These are phyloP conservation scores for Punica granatum DNA, from an alignment of 345 rosid genomes.

Conservation along the genomic window DNA sequence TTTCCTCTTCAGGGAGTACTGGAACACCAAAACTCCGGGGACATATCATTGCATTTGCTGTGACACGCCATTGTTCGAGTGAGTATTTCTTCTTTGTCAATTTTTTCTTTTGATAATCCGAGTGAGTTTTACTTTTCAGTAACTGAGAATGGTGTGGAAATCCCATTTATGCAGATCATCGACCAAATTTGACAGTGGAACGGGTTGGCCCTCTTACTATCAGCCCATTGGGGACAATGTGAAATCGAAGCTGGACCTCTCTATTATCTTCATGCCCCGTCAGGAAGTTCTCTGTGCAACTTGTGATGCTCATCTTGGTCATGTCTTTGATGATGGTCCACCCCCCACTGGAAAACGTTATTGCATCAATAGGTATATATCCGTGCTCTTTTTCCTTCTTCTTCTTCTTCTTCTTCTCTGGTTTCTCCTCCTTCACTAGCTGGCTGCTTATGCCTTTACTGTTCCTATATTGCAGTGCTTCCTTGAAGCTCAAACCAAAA, in stretches of 20 bases:
- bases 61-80: conserved; percentile 74
- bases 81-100: conserved; percentile 15
- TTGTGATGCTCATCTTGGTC: conserved; percentile 86
- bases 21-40: conserved; percentile 76
- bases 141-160: background rate
- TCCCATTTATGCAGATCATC: conserved; percentile 43
- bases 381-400: background rate
- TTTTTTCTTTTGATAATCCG: background rate
- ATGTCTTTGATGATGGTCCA: conserved; percentile 82
- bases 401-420: background rate
- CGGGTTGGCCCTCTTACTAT: conserved; percentile 94
- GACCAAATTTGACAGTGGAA: conserved; percentile 94
- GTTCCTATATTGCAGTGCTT: conserved; percentile 24
- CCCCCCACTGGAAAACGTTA: conserved; percentile 79
- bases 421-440: background rate
- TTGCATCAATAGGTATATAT: conserved; percentile 67
- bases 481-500: conserved; percentile 34
- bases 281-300: conserved; percentile 62
- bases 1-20: conserved; percentile 51
- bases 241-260: conserved; percentile 62
- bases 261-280: conserved; percentile 87
- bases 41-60: conserved; percentile 87
- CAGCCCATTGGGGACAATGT: conserved; percentile 62
- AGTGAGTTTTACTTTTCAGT: background rate
- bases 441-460: background rate